Evolutionary conservation across 2,329 filamentous ascomycete genomes (phyloP).

Genomic region (Sporothrix brasiliensis): DNA sequence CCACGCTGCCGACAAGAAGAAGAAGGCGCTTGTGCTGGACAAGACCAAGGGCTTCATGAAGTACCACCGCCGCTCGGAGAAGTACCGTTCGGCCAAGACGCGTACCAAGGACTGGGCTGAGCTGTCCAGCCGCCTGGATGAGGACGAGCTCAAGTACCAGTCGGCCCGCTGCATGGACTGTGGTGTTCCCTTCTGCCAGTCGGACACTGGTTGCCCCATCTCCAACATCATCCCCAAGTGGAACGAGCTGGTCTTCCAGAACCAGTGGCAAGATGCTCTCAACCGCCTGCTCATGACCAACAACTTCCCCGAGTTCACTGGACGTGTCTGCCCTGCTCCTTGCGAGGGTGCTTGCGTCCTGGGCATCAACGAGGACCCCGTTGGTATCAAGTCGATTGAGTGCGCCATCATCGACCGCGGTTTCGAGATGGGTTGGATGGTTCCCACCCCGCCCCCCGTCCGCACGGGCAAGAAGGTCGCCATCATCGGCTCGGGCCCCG

Average conservation of each 20-base stretch:
- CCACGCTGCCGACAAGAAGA: constrained; percentile 76
- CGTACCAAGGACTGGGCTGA: constrained; percentile 93
- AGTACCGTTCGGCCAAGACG: constrained; percentile 83
- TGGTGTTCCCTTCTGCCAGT: constrained; percentile 97
- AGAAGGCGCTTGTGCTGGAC: constrained; percentile 90
- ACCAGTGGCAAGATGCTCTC: constrained; percentile 87
- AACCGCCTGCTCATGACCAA: constrained; percentile 94
- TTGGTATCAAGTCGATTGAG: constrained; percentile 98
- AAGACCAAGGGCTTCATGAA: constrained; percentile 99
- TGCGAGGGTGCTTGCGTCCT: constrained; percentile 96
- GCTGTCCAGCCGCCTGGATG: constrained; percentile 80
- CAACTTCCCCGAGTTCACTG: constrained; percentile 98
- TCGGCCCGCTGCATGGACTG: constrained; percentile 98
- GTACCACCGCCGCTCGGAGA: constrained; percentile 88
- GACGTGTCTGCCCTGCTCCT: constrained; percentile 93
- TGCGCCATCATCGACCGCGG: constrained; percentile 97
- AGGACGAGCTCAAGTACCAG: constrained; percentile 96
- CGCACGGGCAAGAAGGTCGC: constrained; percentile 88
- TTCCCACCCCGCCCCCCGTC: constrained; percentile 73
- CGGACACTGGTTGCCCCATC: constrained; percentile 92
- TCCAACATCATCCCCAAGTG: constrained; percentile 98
- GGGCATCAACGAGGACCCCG: constrained; percentile 94
- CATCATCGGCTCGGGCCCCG: constrained; percentile 87
- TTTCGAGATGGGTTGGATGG: constrained; percentile 98
- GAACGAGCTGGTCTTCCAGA: constrained; percentile 78